A percentile compares a stretch with the other conserved stretches of the same genome.
Conservation (phyloP, 345 rosid species). For the Populus tremula region DNA sequence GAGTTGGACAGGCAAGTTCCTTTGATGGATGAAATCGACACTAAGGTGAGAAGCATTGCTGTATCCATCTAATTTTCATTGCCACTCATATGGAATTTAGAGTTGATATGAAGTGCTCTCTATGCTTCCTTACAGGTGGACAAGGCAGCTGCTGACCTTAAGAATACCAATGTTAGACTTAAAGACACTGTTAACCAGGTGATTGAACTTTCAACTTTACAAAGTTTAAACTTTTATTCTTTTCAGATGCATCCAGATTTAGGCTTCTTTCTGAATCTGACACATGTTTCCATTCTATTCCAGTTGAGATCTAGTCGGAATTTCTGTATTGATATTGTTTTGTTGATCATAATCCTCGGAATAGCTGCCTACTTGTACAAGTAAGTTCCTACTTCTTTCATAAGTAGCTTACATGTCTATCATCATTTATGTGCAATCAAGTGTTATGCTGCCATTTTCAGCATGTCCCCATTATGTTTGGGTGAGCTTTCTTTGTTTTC, state of each 20-base stretch:
- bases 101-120: constrained; percentile 10
- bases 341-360: constrained; percentile 83
- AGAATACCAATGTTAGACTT: constrained; percentile 94
- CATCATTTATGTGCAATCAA: background rate
- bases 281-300: constrained; percentile 25
- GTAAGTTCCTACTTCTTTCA: constrained; percentile 47
- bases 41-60: constrained; percentile 50
- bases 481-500: background rate
- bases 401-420: background rate
- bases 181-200: constrained; percentile 96
- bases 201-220: constrained; percentile 18
- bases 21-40: constrained; percentile 95
- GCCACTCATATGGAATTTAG: background rate
- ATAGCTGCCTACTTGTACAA: constrained; percentile 99
- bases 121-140: constrained; percentile 59
- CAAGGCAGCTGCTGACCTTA: constrained; percentile 86
- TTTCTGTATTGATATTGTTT: constrained; percentile 90
- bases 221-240: constrained; percentile 10
- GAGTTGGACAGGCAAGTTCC: constrained; percentile 97
- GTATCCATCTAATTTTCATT: constrained; percentile 15
- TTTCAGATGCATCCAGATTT: constrained; percentile 12
- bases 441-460: background rate
- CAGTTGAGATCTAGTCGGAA: constrained; percentile 98
- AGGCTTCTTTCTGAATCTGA: constrained; percentile 25
- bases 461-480: background rate